Conservation (phyloP, 192 early-diverging fungal genomes). For the Coemansia sp. region DNA sequence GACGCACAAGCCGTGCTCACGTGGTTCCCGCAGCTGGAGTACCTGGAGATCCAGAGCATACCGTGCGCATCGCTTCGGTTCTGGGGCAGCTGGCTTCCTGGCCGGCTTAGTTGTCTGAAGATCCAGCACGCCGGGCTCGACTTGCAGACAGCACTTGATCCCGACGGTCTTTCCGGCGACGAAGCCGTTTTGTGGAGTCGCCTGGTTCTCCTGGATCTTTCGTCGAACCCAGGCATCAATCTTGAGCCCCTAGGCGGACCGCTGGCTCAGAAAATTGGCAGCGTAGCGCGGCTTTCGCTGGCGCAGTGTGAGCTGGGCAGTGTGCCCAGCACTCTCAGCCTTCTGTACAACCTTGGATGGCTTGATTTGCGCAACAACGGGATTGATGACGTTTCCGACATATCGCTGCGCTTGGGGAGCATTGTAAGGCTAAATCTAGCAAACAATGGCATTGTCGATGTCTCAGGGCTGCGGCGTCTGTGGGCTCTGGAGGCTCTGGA, state of each 20-base stretch:
- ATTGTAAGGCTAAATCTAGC: conserved; percentile 34
- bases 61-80: conserved; percentile 35
- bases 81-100: conserved; percentile 40
- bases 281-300: conserved; percentile 38
- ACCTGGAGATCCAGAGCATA: conserved; percentile 44
- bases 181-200: conserved; percentile 23
- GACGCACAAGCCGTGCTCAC: conserved; percentile 49
- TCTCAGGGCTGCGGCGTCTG: conserved; percentile 38
- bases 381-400: conserved; percentile 29
- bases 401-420: conserved; percentile 34
- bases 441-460: conserved; percentile 21
- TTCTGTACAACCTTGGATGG: conserved; percentile 35
- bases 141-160: conserved; percentile 14
- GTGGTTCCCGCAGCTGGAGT: conserved; percentile 53
- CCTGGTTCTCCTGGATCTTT: conserved; percentile 41
- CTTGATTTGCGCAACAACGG: conserved; percentile 40
- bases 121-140: conserved; percentile 42
- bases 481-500: conserved; percentile 47
- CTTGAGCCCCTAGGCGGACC: conserved; percentile 18
- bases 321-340: conserved; percentile 29
- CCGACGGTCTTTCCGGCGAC: background rate
- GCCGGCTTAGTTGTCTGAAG: conserved; percentile 18
- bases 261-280: conserved; percentile 20
- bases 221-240: conserved; percentile 33
- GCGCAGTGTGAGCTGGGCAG: conserved; percentile 39